Conservation (phyloP, 345 rosid genomes). For the Toxicodendron radicans region DNA sequence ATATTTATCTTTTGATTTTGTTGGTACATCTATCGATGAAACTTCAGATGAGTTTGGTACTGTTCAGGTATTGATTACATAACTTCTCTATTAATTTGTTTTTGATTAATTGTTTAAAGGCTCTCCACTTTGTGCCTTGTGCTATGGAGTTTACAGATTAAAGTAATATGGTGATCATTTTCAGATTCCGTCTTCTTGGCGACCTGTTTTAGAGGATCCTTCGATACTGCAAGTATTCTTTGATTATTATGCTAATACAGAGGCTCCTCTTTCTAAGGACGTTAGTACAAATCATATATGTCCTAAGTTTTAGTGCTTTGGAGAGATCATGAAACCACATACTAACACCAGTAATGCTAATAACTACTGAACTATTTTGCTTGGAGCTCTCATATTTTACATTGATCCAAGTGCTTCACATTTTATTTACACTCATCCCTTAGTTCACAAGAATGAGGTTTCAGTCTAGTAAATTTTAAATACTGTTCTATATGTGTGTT, state of each 20-base stretch:
- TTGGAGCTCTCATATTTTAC: not conserved
- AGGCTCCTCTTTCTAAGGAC: constrained; percentile 92
- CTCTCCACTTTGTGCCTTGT: constrained; percentile 16
- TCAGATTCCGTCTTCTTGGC: constrained; percentile 93
- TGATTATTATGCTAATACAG: constrained; percentile 83
- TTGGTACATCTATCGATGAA: constrained; percentile 96
- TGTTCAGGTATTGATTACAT: constrained; percentile 64
- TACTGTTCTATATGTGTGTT: not conserved
- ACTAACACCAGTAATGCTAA: not conserved
- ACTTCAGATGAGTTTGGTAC: constrained; percentile 99
- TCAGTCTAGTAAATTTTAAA: not conserved
- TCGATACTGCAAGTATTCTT: constrained; percentile 90
- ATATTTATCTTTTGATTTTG: constrained; percentile 97
- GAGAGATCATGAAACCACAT: not conserved
- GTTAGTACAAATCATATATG: constrained; percentile 36
- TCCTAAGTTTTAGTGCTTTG: not conserved
- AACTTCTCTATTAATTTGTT: not conserved
- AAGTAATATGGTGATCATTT: constrained; percentile 20
- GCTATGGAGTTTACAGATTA: not conserved
- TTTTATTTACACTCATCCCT: not conserved
- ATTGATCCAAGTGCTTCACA: not conserved
- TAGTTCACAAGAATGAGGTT: constrained; percentile 1
- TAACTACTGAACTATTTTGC: not conserved
- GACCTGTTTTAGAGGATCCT: constrained; percentile 84
- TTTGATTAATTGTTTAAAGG: constrained; percentile 6